Conservation (phyloP, 495 filamentous ascomycete species). For the Talaromyces liani region DNA sequence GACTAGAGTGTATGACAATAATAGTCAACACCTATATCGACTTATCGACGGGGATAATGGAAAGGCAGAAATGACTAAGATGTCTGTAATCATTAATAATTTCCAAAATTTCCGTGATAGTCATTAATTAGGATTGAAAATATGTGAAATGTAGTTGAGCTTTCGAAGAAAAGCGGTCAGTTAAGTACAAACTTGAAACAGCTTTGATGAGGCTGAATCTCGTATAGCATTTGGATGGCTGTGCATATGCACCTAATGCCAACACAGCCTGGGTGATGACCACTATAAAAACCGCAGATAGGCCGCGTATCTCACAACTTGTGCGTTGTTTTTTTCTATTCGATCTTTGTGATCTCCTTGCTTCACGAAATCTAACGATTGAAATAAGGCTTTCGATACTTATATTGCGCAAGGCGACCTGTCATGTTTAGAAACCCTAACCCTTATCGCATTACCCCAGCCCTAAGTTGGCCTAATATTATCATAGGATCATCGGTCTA, state of each 20-base stretch:
- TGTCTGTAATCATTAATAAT: background rate
- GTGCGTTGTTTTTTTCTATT: background rate
- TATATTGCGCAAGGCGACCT: background rate
- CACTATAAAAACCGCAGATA: background rate
- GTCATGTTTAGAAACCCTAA: background rate
- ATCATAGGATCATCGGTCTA: too few species aligned
- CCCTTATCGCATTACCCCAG: too few species aligned
- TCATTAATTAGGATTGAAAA: background rate
- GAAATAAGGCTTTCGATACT: background rate
- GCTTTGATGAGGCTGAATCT: background rate
- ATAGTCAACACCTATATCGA: background rate
- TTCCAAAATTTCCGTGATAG: background rate
- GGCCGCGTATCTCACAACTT: background rate
- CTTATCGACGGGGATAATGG: background rate
- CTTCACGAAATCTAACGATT: background rate
- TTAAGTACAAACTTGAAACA: background rate
- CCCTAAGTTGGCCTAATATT: too few species aligned
- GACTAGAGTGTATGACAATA: background rate
- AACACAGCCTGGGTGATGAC: background rate
- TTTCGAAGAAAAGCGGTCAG: background rate
- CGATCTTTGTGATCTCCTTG: background rate
- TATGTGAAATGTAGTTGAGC: background rate
- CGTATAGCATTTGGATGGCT: background rate
- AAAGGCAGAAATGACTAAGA: background rate
- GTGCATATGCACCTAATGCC: background rate